Conservation (phyloP, 2,329 filamentous ascomycete genomes). For the Tolypocladium cylindrosporum region DNA sequence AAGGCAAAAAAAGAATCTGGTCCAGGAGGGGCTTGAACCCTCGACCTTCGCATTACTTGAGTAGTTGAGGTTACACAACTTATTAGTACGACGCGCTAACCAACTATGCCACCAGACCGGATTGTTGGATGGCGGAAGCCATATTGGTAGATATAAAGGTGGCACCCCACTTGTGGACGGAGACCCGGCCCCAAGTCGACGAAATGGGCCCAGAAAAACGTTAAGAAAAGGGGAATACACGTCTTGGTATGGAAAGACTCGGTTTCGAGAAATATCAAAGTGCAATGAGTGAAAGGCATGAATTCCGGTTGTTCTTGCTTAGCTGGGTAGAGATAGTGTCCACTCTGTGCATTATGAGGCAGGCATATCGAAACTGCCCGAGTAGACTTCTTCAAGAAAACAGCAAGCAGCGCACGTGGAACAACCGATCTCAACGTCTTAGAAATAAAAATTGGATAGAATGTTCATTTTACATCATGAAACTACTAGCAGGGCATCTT, state of each 20-base stretch:
- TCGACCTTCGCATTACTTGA: background rate
- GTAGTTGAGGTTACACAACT: background rate
- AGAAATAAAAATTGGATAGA: background rate
- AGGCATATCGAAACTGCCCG: too few relatives aligned
- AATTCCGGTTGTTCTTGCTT: too few relatives aligned
- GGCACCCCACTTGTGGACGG: fast-evolving
- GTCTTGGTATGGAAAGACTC: too few relatives aligned
- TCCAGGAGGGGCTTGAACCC: background rate
- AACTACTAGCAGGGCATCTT: background rate
- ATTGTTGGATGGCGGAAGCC: background rate
- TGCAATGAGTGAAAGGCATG: too few relatives aligned
- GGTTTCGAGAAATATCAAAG: too few relatives aligned
- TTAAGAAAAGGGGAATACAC: too few relatives aligned
- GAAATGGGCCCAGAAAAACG: too few relatives aligned
- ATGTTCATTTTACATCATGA: background rate
- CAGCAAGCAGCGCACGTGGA: background rate
- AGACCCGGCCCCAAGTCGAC: background rate
- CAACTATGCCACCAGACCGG: background rate
- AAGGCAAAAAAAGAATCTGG: background rate
- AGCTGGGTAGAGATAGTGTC: too few relatives aligned
- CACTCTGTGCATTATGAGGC: too few relatives aligned
- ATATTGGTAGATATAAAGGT: background rate
- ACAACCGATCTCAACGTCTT: background rate
- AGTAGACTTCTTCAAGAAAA: too few relatives aligned
- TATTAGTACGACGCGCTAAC: constrained; percentile 1